These are phyloP conservation scores for Lagenidium sp. DNA, from an alignment of 352 stramenopile genomes.

Conservation along the genomic window DNA sequence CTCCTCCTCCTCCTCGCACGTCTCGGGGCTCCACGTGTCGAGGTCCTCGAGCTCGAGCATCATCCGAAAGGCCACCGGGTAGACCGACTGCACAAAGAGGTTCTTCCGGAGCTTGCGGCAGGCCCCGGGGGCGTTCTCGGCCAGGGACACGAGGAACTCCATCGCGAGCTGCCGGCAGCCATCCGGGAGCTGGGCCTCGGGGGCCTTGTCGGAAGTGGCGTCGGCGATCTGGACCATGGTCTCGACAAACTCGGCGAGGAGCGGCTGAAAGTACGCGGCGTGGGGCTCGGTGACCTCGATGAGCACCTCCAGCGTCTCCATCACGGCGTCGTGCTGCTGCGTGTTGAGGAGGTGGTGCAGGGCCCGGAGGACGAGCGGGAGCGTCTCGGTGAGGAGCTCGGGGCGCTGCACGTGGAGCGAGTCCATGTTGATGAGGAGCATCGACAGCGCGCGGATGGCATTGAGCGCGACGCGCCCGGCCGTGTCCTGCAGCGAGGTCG, in stretches of 20 bases:
- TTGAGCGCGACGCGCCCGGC: slow-evolving; percentile 67
- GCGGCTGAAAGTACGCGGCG: slow-evolving; percentile 57
- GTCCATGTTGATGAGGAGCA: slow-evolving; percentile 74
- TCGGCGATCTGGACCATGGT: slow-evolving; percentile 72
- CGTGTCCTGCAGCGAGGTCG: slow-evolving; percentile 33
- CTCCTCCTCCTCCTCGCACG: slow-evolving; percentile 62
- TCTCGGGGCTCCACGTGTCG: slow-evolving; percentile 55
- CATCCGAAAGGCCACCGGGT: slow-evolving; percentile 76
- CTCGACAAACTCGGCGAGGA: slow-evolving; percentile 44
- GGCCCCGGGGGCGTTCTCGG: slow-evolving; percentile 46
- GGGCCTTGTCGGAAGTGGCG: not conserved
- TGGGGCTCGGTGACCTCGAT: slow-evolving; percentile 77
- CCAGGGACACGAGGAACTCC: slow-evolving; percentile 77
- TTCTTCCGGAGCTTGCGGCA: slow-evolving; percentile 73
- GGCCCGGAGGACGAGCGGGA: slow-evolving; percentile 42
- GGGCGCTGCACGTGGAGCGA: slow-evolving; percentile 38
- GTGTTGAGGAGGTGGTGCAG: slow-evolving; percentile 42
- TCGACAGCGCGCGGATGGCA: slow-evolving; percentile 51
- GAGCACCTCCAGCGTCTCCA: slow-evolving; percentile 74
- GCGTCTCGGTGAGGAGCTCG: slow-evolving; percentile 35
- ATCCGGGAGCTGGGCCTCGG: slow-evolving; percentile 25
- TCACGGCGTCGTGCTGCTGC: slow-evolving; percentile 55
- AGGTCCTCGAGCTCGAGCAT: slow-evolving; percentile 76
- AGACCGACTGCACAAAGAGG: slow-evolving; percentile 59
- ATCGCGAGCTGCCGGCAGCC: slow-evolving; percentile 74